Evolutionary conservation across 345 rosid genomes (phyloP), one percentile per base, ranked within the genome.

Genomic region (Melastoma malabathricum): DNA sequence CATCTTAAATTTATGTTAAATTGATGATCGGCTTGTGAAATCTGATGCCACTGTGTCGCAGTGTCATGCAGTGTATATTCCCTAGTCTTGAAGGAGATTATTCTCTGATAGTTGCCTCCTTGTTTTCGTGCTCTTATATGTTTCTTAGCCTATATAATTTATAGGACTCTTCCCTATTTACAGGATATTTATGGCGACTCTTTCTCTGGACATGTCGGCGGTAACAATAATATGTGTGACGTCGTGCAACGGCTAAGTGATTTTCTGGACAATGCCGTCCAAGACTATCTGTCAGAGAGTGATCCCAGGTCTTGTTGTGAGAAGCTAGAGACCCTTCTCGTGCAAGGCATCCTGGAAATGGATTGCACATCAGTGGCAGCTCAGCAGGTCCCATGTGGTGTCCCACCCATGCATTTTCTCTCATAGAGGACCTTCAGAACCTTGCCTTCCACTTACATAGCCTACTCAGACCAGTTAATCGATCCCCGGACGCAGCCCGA

Each of bases 371-470:
- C 20, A 7, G 47, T 56, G 23, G 55, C 39, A 47, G 66, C 45
- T 54, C 15, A 49, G 61, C 61, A 61, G 57, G 72, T 22, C 25
- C 25, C 25, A 22, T 22, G 25, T 22, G 25, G 29, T 54, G 55
- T 62, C 59, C 60, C 55, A 68, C 86, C 90, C 5, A 65, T 72
- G 53, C 79, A 86, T 68, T 74, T 76, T 64, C 66, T 69, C 9
- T 69, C 94, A 55, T 57, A 86, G 17, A 71, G 72, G 56, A 77
- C 80, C 18, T 83, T 81, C 65, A 81, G 66, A 10, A 70, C 79
- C 12, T 76, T 89, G 6, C 76, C 84, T 64, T 81, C 90, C 27
- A 84, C 83, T 29, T 83, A 86, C 64, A 79, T 64, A 69, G 51
- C 73, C 58, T 72, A 67, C 48, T 71, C 86, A 16, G 52, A 43